These are phyloP conservation scores for Botrytis pseudocinerea DNA, from an alignment of 2,329 filamentous ascomycete genomes.

Conservation along the genomic window DNA sequence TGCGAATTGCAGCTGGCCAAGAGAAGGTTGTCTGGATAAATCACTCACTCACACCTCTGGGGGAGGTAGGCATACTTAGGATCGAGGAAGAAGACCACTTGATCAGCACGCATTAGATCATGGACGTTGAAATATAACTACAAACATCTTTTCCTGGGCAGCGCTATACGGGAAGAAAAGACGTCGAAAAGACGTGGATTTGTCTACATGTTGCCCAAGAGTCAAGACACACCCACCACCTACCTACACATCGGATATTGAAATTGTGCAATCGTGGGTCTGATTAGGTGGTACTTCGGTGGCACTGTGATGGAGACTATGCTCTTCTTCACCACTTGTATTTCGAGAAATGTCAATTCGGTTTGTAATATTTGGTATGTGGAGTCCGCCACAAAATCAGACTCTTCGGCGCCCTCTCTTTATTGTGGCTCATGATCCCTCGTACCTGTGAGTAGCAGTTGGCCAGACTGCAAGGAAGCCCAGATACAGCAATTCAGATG, in stretches of 20 bases:
- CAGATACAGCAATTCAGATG: neutral
- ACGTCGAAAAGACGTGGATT: neutral
- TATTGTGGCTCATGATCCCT: neutral
- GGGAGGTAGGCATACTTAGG: neutral
- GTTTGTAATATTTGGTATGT: slow-evolving; percentile 8
- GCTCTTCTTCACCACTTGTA: neutral
- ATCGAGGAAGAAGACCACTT: neutral
- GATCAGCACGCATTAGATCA: neutral
- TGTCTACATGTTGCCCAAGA: neutral
- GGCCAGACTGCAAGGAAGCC: neutral
- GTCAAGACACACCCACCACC: neutral
- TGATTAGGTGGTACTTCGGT: slow-evolving; percentile 13
- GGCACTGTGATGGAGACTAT: neutral
- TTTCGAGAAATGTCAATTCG: neutral
- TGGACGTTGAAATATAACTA: neutral
- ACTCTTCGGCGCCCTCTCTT: neutral
- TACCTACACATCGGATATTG: neutral
- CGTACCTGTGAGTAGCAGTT: neutral
- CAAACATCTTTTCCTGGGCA: neutral
- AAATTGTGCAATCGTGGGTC: slow-evolving; percentile 11
- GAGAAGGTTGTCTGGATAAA: neutral
- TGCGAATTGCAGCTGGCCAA: neutral
- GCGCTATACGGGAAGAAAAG: neutral
- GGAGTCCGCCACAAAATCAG: neutral
- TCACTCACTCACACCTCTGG: neutral